Evolutionary conservation across 2,329 filamentous ascomycete genomes (phyloP), one percentile per base, ranked within the genome.

Genomic region (Aspergillus sp.): DNA sequence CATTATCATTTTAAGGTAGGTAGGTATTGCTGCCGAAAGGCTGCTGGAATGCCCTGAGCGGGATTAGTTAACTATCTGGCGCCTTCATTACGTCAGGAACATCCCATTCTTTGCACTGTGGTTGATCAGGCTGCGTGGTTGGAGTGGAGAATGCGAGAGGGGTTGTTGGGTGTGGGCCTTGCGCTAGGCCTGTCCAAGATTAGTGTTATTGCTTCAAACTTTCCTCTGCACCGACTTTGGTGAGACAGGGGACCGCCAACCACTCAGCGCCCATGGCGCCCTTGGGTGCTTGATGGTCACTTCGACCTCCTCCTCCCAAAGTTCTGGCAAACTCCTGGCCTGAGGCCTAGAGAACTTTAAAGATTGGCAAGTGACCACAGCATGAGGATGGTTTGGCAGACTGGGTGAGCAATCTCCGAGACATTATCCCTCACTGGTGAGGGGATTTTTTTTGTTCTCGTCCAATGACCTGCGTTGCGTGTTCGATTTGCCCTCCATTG

Each of bases 131-230:
- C 46, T 48, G 5, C 8, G 43, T 53, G 27, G 35, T 46, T 27
- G 33, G 17, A n/a, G 47, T 56, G 54, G 45, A 45, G 53, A 50
- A 56, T 51, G 23, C 7, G 33, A 40, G 49, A 57, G 55, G 55
- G 55, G 55, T 48, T 33, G 43, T 14, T 14, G 25, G 11, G 17
- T 14, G 52, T 44, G 37, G 53, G 27, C 37, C 31, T 37, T 57
- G 25, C 17, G n/a, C 50, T 57, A 44, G 40, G 11, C 56, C 31
- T 12, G 9, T 27, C n/a, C 25, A 4, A 17, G 37, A 15, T 11
- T 57, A 39, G 55, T 21, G 37, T 11, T 19, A 33, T 31, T 15
- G 37, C 27, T 53, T 49, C 56, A 48, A 54, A 54, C 50, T 57
- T 57, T 54, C 43, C 23, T 17, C 21, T 50, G 50, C 50, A 52